A percentile compares a stretch with the other conserved stretches of the same genome.
Evolutionary conservation across 768 basidiomycete species (phyloP).

Genomic region (Tephrocybe sp.): DNA sequence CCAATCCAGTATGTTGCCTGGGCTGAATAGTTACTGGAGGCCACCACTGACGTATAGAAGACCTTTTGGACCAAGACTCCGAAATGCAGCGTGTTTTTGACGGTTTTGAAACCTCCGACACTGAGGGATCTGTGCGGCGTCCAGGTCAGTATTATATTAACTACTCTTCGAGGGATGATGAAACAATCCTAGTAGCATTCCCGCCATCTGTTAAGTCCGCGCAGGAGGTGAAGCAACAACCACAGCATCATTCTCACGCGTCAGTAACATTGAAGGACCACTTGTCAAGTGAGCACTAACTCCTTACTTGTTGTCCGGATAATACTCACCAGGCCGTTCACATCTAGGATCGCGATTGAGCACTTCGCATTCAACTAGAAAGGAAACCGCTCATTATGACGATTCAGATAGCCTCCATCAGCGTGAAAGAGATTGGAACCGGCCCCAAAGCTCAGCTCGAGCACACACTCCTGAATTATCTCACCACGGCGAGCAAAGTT

Average conservation of each 20-base stretch:
- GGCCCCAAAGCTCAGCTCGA: slow-evolving; percentile 16
- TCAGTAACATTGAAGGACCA: too few species aligned
- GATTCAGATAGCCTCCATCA: slow-evolving; percentile 29
- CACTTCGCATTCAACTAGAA: slow-evolving; percentile 1
- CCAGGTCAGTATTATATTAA: slow-evolving; percentile 12
- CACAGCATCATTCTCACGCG: background rate
- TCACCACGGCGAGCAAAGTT: slow-evolving; percentile 15
- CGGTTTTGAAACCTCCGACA: slow-evolving; percentile 51
- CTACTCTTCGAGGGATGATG: background rate
- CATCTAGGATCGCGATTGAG: slow-evolving; percentile 17
- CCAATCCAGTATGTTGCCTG: slow-evolving; percentile 48
- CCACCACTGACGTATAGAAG: slow-evolving; percentile 31
- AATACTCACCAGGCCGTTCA: background rate
- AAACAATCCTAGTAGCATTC: too few species aligned
- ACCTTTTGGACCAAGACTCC: slow-evolving; percentile 66
- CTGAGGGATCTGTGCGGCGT: slow-evolving; percentile 23
- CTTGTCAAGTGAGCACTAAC: too few species aligned
- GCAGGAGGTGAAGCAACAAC: background rate
- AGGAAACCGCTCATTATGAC: slow-evolving; percentile 8
- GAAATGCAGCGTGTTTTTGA: slow-evolving; percentile 69
- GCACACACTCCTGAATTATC: slow-evolving; percentile 20
- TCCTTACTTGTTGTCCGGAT: too few species aligned
- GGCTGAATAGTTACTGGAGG: background rate
- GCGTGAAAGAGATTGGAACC: slow-evolving; percentile 50
- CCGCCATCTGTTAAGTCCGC: too few species aligned